Conservation (phyloP, 148 eudicot genomes). For the Rhododendron molle region DNA sequence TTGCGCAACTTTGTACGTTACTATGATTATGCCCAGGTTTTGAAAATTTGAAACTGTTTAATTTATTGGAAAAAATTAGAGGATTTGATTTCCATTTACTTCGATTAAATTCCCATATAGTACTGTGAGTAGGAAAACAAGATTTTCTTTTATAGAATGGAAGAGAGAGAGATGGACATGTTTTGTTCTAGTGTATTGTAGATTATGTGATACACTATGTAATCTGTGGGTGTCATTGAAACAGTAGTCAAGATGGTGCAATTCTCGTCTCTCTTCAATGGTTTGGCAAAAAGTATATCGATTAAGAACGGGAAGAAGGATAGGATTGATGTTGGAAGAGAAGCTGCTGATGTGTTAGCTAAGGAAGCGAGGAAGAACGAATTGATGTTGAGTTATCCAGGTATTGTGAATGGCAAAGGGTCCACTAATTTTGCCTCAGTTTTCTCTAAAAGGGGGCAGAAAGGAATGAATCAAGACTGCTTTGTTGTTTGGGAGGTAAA, state of each 20-base stretch:
- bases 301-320: slow-evolving; percentile 26
- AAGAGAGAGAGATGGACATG: not conserved
- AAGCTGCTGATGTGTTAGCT: slow-evolving; percentile 39
- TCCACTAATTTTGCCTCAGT: slow-evolving; percentile 30
- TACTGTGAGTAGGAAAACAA: not conserved
- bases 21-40: not conserved
- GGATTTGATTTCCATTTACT: not conserved
- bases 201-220: not conserved
- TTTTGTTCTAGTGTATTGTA: not conserved
- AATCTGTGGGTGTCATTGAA: not conserved
- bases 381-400: slow-evolving; percentile 42
- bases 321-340: slow-evolving; percentile 25
- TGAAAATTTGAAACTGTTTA: not conserved
- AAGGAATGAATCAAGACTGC: slow-evolving; percentile 72
- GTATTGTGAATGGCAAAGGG: slow-evolving; percentile 21
- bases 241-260: slow-evolving; percentile 42
- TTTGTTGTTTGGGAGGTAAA: slow-evolving; percentile 70
- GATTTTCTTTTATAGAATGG: not conserved
- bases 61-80: not conserved
- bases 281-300: slow-evolving; percentile 26
- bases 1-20: not conserved
- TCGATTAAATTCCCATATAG: not conserved
- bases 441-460: slow-evolving; percentile 61
- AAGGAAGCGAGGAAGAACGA: slow-evolving; percentile 56
- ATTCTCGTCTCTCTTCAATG: slow-evolving; percentile 30